Evolutionary conservation across 2,329 filamentous ascomycete genomes (phyloP).

Genomic region (Corynespora cassiicola): DNA sequence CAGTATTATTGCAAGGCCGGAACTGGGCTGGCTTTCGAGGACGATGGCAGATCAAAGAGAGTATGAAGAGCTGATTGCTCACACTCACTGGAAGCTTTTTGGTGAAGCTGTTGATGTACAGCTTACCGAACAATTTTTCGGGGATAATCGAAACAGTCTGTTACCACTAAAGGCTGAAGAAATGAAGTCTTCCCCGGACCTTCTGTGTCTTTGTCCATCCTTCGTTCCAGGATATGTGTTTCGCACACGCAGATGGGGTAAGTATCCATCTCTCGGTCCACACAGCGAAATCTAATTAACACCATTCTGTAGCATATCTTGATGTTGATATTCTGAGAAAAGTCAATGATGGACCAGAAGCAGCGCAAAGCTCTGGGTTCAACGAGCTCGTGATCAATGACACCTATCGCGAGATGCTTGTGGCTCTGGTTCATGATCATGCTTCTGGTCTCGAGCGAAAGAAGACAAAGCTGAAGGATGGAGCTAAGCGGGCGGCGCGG

Average conservation of each 20-base stretch:
- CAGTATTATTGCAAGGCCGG: no score
- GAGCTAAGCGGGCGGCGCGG: neutral
- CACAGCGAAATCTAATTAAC: neutral
- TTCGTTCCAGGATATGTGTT: constrained; percentile 12
- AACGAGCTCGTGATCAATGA: constrained; percentile 31
- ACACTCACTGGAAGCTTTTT: no score
- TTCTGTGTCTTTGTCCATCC: constrained; percentile 8
- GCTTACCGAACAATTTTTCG: constrained; percentile 2
- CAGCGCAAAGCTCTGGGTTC: constrained; percentile 7
- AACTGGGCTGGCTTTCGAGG: constrained; percentile 5
- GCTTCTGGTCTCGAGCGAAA: constrained; percentile 21
- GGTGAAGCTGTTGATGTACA: constrained; percentile 8
- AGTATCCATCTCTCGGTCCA: neutral
- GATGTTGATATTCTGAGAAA: constrained; percentile 11
- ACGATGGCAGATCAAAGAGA: constrained; percentile 1
- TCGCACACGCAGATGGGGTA: constrained; percentile 11
- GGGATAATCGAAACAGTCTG: neutral
- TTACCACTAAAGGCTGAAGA: constrained; percentile 2
- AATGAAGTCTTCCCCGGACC: neutral
- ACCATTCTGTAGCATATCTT: constrained; percentile 1
- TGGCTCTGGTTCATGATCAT: constrained; percentile 35
- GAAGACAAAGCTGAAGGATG: constrained; percentile 3
- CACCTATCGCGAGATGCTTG: constrained; percentile 38
- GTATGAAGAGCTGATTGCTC: neutral
- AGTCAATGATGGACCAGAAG: constrained; percentile 7